A percentile compares a stretch with the other conserved stretches of the same genome.
phyloP scores from a whole-genome alignment of 306 rosid species.

The Cicer bijugum region DNA sequence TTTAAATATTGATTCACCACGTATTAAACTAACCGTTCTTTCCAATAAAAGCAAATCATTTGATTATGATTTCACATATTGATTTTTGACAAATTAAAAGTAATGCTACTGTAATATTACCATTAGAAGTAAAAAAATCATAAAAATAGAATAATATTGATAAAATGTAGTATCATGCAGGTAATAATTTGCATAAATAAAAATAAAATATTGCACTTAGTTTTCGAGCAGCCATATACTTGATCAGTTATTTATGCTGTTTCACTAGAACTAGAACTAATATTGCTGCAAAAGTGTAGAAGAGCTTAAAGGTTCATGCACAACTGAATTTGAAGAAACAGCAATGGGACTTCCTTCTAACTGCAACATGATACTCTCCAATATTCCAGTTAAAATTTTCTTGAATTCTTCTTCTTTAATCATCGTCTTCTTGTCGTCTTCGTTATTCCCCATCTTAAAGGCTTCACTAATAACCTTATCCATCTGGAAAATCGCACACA shows the following conservation, averaged over 20 bases:
- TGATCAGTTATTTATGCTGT: constrained; percentile 31
- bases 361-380: constrained; percentile 76
- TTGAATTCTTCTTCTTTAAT: constrained; percentile 89
- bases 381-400: constrained; percentile 66
- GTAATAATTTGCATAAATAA: constrained; percentile 40
- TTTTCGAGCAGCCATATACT: constrained; percentile 34
- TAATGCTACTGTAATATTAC: no score
- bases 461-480: constrained; percentile 65
- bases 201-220: constrained; percentile 31
- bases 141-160: no score
- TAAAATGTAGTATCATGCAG: neutral
- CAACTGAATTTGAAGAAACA: constrained; percentile 80
- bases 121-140: no score
- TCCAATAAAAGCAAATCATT: no score
- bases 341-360: constrained; percentile 74
- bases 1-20: no score
- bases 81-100: no score
- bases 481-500: constrained; percentile 60
- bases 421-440: constrained; percentile 61
- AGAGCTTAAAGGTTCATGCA: constrained; percentile 83
- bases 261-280: constrained; percentile 39
- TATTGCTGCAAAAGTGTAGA: constrained; percentile 74
- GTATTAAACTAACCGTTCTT: no score
- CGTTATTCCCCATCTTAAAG: constrained; percentile 58
- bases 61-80: no score